These are phyloP conservation scores for Aspergillus cejpii DNA, from an alignment of 2,329 filamentous ascomycete genomes.

Conservation along the genomic window DNA sequence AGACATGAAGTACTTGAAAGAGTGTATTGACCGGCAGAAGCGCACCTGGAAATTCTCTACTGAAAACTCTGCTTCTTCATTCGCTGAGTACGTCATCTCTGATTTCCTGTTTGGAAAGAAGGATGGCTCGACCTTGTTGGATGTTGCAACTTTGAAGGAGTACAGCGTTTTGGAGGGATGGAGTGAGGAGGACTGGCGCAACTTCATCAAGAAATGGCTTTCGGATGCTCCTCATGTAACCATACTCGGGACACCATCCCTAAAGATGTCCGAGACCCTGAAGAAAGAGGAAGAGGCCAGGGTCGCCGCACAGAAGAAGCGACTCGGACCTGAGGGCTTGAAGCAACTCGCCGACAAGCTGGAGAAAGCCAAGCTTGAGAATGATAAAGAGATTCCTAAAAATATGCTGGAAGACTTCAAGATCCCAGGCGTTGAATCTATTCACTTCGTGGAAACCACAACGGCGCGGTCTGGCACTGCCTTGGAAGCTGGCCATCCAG, in stretches of 20 bases:
- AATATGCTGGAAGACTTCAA: conserved; percentile 73
- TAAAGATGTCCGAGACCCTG: conserved; percentile 68
- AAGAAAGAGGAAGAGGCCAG: conserved; percentile 75
- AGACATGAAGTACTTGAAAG: conserved; percentile 82
- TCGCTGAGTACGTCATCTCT: conserved; percentile 76
- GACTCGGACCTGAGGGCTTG: conserved; percentile 75
- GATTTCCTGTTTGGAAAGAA: conserved; percentile 87
- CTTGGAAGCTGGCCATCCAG: conserved; percentile 58
- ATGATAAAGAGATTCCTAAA: conserved; percentile 77
- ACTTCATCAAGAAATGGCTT: conserved; percentile 76
- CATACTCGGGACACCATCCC: conserved; percentile 78
- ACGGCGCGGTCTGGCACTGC: conserved; percentile 79
- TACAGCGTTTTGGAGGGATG: conserved; percentile 67
- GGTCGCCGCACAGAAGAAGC: conserved; percentile 68
- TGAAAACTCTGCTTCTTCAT: conserved; percentile 73
- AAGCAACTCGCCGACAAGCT: conserved; percentile 67
- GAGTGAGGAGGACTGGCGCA: conserved; percentile 76
- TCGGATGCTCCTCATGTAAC: conserved; percentile 79
- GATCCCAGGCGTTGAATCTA: conserved; percentile 80
- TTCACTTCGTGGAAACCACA: conserved; percentile 85
- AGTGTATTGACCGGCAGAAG: conserved; percentile 75
- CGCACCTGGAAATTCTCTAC: conserved; percentile 76
- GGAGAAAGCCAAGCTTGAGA: conserved; percentile 77
- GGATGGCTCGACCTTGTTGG: conserved; percentile 67
- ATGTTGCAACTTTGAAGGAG: conserved; percentile 49